These are phyloP conservation scores for Monotropa hypopitys DNA, from an alignment of 179 eudicot genomes.

Conservation along the genomic window DNA sequence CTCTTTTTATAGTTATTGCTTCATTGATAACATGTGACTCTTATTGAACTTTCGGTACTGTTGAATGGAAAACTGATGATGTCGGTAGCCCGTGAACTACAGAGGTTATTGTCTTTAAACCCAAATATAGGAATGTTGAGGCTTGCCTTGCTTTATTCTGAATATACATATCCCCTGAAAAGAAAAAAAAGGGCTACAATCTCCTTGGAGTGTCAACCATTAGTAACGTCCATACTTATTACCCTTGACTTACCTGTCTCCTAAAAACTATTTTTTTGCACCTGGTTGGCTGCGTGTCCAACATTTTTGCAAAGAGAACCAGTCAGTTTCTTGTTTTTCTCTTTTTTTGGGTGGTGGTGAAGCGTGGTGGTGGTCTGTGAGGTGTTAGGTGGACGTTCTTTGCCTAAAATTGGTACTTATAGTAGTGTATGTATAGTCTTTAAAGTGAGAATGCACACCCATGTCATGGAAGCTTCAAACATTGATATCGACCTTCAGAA, in stretches of 20 bases:
- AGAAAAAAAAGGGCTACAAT: neutral
- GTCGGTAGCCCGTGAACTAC: neutral
- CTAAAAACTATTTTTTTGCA: neutral
- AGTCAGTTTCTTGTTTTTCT: neutral
- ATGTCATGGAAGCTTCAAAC: neutral
- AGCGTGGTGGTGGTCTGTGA: too few species aligned
- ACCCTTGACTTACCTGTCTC: neutral
- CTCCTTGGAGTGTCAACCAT: neutral
- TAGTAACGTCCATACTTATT: neutral
- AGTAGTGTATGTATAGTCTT: neutral
- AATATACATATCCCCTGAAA: neutral
- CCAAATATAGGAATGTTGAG: neutral
- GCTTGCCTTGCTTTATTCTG: neutral
- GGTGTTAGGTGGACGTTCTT: neutral
- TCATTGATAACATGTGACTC: neutral
- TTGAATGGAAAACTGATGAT: neutral
- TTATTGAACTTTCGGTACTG: neutral
- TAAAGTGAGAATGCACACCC: neutral
- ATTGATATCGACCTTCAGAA: too few species aligned
- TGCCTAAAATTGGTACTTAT: neutral
- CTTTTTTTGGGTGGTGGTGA: neutral
- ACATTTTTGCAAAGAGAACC: neutral
- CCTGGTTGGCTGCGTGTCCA: neutral
- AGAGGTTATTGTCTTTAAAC: neutral
- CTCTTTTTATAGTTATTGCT: neutral